Percentiles rank a stretch among this genome's conserved stretches.
phyloP scores from a whole-genome alignment of 495 filamentous ascomycete species.

The Opeltia flavorubescens region DNA sequence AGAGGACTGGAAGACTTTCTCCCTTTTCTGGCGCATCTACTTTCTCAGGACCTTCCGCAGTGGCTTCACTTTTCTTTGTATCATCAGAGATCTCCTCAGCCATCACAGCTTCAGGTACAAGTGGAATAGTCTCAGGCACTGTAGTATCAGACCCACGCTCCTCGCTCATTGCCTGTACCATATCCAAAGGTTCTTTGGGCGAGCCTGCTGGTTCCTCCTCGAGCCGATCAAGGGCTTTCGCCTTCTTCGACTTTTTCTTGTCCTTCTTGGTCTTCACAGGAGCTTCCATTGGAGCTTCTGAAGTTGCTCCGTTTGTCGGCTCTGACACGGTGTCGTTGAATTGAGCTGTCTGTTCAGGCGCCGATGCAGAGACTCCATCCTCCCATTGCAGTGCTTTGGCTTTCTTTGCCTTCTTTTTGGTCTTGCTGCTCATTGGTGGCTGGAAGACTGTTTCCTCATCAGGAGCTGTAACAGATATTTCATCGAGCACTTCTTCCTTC shows the following conservation, averaged over 20 bases:
- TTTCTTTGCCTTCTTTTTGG: conserved; percentile 18
- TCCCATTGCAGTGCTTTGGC: not conserved
- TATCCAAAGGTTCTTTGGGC: no score
- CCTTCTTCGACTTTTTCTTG: conserved; percentile 18
- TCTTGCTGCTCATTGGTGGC: conserved; percentile 13
- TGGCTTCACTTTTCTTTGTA: conserved; percentile 12
- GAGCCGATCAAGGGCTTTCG: conserved; percentile 4
- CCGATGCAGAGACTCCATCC: not conserved
- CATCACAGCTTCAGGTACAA: no score
- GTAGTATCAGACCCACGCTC: no score
- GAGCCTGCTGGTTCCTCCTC: conserved; percentile 5
- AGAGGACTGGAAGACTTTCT: no score
- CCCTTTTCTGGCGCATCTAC: no score
- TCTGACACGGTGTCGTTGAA: not conserved
- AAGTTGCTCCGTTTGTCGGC: not conserved
- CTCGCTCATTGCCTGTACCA: no score
- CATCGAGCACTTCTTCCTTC: no score
- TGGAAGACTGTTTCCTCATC: not conserved
- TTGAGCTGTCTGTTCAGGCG: not conserved
- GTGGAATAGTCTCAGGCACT: not conserved
- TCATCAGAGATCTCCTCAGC: no score
- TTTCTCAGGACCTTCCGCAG: conserved; percentile 16
- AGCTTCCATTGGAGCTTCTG: conserved; percentile 1
- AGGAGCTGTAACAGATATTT: not conserved
- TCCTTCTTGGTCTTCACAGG: conserved; percentile 18